Conservation (phyloP, 768 basidiomycete genomes). For the Leccinum boreale region DNA sequence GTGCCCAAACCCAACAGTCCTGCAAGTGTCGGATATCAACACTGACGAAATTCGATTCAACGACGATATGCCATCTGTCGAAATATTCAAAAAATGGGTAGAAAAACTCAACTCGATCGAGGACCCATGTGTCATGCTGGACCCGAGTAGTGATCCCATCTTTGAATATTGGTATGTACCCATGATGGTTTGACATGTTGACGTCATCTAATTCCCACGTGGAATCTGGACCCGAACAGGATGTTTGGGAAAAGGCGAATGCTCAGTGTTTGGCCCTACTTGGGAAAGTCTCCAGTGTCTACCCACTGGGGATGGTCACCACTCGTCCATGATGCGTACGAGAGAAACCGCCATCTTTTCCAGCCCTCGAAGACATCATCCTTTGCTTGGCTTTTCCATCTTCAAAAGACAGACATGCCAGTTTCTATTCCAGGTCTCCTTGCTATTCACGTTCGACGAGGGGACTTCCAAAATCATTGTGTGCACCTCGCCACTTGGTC, state of each 20-base stretch:
- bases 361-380: neutral
- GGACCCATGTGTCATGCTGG: constrained; percentile 40
- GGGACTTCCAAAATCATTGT: constrained; percentile 50
- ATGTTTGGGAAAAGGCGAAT: constrained; percentile 34
- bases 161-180: constrained; percentile 37
- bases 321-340: constrained; percentile 31
- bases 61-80: constrained; percentile 22
- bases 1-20: constrained; percentile 36
- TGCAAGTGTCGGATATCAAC: constrained; percentile 30
- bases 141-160: constrained; percentile 21
- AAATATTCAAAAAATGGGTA: constrained; percentile 38
- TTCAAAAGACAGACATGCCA: constrained; percentile 1
- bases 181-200: neutral
- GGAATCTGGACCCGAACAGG: constrained; percentile 19
- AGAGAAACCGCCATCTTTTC: constrained; percentile 30
- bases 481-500: constrained; percentile 32
- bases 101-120: constrained; percentile 32
- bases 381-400: neutral
- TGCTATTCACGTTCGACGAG: constrained; percentile 50
- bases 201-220: neutral
- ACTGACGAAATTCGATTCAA: constrained; percentile 28
- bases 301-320: constrained; percentile 39
- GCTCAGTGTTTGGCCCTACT: constrained; percentile 33
- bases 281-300: constrained; percentile 33
- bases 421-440: constrained; percentile 39